phyloP scores from a whole-genome alignment of 495 filamentous ascomycete genomes.

The Xylaria intraflava region DNA sequence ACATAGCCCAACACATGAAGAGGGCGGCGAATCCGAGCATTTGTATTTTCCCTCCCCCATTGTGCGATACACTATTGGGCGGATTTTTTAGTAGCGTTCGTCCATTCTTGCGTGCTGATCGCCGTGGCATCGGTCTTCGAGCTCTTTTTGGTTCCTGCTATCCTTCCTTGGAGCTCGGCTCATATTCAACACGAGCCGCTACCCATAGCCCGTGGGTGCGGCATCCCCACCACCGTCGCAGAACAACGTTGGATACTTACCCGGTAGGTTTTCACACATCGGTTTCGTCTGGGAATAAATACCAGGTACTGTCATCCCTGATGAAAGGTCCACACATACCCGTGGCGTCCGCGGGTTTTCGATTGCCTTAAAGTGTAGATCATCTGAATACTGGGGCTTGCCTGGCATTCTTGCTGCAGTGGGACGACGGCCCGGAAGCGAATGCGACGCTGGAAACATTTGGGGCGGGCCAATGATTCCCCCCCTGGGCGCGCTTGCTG shows the following conservation, averaged over 20 bases:
- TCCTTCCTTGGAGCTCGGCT: background rate
- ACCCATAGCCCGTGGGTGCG: background rate
- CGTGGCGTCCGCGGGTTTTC: conserved; percentile 1
- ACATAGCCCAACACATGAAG: background rate
- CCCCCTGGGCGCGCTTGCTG: conserved; percentile 10
- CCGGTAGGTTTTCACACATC: background rate
- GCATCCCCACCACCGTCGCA: background rate
- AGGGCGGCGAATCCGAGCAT: background rate
- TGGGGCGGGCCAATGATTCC: conserved; percentile 5
- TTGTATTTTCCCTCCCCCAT: conserved; percentile 1
- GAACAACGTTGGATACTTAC: background rate
- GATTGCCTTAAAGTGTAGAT: conserved; percentile 10
- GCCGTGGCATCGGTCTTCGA: background rate
- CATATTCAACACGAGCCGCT: background rate
- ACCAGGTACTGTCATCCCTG: conserved; percentile 4
- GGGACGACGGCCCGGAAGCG: conserved; percentile 11
- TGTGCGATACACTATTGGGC: background rate
- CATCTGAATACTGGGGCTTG: conserved; percentile 3
- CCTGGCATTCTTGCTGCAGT: background rate
- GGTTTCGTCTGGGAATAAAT: background rate
- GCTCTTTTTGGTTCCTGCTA: background rate
- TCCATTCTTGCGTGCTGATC: background rate
- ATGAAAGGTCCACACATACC: conserved; percentile 6
- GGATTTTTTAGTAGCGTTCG: background rate
- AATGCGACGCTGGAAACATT: conserved; percentile 8